A percentile compares a stretch with the other conserved stretches of the same genome.
phyloP scores from a whole-genome alignment of 345 rosid species.

The Eucalyptus erythrocorys region DNA sequence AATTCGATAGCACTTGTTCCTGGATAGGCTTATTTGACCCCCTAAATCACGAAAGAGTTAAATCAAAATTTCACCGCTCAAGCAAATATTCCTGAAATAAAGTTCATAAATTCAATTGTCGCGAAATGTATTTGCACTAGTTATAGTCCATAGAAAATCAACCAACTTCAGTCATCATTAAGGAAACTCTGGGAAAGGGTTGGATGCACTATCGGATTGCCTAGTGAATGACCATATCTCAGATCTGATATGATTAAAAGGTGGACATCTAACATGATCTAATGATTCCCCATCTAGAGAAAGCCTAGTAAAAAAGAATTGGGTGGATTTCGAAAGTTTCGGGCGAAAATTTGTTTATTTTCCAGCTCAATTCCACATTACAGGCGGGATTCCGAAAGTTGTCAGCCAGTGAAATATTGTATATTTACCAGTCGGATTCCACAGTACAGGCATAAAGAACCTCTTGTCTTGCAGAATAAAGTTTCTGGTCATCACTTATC shows the following conservation, averaged over 20 bases:
- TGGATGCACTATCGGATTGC: background rate
- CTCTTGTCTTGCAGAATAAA: background rate
- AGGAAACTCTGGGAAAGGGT: background rate
- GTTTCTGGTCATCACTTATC: background rate
- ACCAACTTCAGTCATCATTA: background rate
- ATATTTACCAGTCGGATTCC: background rate
- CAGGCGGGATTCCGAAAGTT: background rate
- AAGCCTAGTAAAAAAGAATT: background rate
- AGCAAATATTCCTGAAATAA: background rate
- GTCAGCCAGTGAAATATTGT: background rate
- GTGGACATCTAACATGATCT: background rate
- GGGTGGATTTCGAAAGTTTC: background rate
- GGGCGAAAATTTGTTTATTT: background rate
- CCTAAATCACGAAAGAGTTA: background rate
- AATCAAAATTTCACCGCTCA: background rate
- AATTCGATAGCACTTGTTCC: background rate
- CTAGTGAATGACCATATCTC: background rate
- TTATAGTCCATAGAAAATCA: background rate
- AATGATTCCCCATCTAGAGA: background rate
- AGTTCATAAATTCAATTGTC: background rate
- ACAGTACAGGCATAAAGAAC: background rate
- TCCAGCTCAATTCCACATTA: background rate
- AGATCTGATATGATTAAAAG: background rate
- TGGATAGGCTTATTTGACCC: background rate
- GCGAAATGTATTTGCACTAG: background rate